Conservation (phyloP, 768 basidiomycete genomes). For the Hericium erinaceus region DNA sequence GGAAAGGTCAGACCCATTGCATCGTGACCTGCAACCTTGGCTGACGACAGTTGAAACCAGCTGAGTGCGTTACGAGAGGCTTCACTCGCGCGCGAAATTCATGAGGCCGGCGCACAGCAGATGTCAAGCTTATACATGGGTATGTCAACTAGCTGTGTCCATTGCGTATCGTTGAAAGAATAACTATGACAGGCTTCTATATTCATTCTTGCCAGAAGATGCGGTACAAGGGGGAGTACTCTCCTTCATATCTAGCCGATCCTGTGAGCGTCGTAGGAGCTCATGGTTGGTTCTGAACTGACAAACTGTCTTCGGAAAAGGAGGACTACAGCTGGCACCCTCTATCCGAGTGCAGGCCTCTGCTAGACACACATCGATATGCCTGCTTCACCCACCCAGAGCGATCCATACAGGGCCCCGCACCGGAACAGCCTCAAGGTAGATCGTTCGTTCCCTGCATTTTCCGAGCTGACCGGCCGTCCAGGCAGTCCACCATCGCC, state of each 20-base stretch:
- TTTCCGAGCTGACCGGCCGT: background rate
- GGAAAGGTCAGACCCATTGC: constrained; percentile 53
- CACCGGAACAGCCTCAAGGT: background rate
- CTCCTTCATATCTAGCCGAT: constrained; percentile 81
- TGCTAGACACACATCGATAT: constrained; percentile 63
- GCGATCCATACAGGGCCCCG: constrained; percentile 30
- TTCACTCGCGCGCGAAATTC: constrained; percentile 66
- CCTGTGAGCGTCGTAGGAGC: constrained; percentile 41
- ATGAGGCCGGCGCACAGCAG: constrained; percentile 50
- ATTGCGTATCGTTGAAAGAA: too few relatives aligned
- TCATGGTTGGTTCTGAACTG: background rate
- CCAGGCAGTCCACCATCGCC: background rate
- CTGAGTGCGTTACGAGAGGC: constrained; percentile 80
- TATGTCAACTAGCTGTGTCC: constrained; percentile 16
- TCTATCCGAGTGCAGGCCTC: constrained; percentile 42
- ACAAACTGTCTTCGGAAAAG: constrained; percentile 27
- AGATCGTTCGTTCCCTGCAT: background rate
- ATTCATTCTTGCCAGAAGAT: constrained; percentile 91
- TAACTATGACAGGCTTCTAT: constrained; percentile 62
- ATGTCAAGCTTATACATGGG: constrained; percentile 85
- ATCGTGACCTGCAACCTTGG: background rate
- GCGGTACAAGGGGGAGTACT: constrained; percentile 92
- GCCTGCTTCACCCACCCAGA: constrained; percentile 60
- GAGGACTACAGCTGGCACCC: constrained; percentile 75
- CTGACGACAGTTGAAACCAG: constrained; percentile 33